Evolutionary conservation across 2,329 filamentous ascomycete species (phyloP).

Genomic region (Emmonsiellopsis sp.): DNA sequence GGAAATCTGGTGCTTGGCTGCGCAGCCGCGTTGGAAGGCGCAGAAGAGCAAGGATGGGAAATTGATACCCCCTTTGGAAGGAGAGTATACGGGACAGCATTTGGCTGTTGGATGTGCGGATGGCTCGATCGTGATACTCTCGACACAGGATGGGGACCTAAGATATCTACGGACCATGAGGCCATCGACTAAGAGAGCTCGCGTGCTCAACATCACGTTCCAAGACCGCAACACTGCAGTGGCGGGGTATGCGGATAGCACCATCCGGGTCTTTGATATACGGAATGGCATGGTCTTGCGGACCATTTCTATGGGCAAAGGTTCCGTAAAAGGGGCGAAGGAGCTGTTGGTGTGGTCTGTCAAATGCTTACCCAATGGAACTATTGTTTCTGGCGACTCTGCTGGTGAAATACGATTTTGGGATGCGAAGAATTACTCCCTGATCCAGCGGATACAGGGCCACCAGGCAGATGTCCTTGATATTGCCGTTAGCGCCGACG

Average conservation of each 20-base stretch:
- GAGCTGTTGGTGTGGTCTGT: slow-evolving; percentile 90
- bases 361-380: slow-evolving; percentile 74
- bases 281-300: slow-evolving; percentile 65
- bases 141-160: slow-evolving; percentile 74
- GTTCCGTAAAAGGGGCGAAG: slow-evolving; percentile 65
- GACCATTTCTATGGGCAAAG: slow-evolving; percentile 76
- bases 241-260: slow-evolving; percentile 91
- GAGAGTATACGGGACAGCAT: slow-evolving; percentile 44
- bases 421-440: slow-evolving; percentile 85
- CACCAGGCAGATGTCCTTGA: slow-evolving; percentile 88
- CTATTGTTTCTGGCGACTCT: slow-evolving; percentile 90
- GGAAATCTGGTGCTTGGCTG: slow-evolving; percentile 93
- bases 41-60: slow-evolving; percentile 29
- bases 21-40: slow-evolving; percentile 57
- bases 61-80: slow-evolving; percentile 23
- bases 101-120: slow-evolving; percentile 86
- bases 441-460: slow-evolving; percentile 73
- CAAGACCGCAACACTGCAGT: slow-evolving; percentile 74
- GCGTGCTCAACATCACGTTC: slow-evolving; percentile 85
- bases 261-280: slow-evolving; percentile 84
- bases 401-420: slow-evolving; percentile 89
- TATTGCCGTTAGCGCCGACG: slow-evolving; percentile 71
- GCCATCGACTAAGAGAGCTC: slow-evolving; percentile 71
- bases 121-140: slow-evolving; percentile 77
- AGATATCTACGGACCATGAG: slow-evolving; percentile 69